A percentile compares a stretch with the other conserved stretches of the same genome.
phyloP scores from a whole-genome alignment of 495 filamentous ascomycete species.

The Trichoderma asperelloides region DNA sequence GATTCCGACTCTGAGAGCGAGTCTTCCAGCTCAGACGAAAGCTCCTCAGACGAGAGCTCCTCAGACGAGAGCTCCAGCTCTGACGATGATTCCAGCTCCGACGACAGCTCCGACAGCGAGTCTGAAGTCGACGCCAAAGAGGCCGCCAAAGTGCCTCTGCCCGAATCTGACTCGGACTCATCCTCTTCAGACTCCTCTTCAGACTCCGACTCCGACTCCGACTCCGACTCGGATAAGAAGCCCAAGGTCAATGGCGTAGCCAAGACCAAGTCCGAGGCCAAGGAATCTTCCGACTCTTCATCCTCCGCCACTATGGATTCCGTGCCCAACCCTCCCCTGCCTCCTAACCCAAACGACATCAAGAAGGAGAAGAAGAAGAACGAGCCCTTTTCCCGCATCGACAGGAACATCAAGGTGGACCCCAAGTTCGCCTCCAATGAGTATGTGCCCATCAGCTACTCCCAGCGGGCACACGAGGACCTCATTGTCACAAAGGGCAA shows the following conservation, averaged over 20 bases:
- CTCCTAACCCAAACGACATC: conserved; percentile 35
- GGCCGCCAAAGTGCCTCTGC: conserved; percentile 45
- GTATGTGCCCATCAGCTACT: conserved; percentile 79
- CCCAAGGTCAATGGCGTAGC: conserved; percentile 16
- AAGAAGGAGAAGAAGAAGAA: conserved; percentile 44
- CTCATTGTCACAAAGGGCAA: conserved; percentile 87
- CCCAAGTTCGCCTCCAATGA: conserved; percentile 55
- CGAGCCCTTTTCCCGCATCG: conserved; percentile 56
- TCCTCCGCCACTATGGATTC: conserved; percentile 34
- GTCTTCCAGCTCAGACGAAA: conserved; percentile 13
- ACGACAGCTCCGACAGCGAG: conserved; percentile 29
- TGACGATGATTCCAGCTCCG: conserved; percentile 30
- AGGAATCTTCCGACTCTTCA: conserved; percentile 24
- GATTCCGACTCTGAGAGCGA: conserved; percentile 19
- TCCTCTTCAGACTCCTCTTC: conserved; percentile 27
- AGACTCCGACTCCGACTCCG: conserved; percentile 25
- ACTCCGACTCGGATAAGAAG: conserved; percentile 26
- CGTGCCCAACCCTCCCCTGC: conserved; percentile 31
- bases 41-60: conserved; percentile 18
- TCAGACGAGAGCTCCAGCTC: conserved; percentile 29
- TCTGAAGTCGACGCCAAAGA: conserved; percentile 34
- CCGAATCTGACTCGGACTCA: conserved; percentile 28
- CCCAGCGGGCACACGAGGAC: conserved; percentile 76
- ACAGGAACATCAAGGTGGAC: conserved; percentile 49
- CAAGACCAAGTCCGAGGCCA: conserved; percentile 11